Evolutionary conservation across 306 rosid species (phyloP).

Genomic region (Prunus campanulata): DNA sequence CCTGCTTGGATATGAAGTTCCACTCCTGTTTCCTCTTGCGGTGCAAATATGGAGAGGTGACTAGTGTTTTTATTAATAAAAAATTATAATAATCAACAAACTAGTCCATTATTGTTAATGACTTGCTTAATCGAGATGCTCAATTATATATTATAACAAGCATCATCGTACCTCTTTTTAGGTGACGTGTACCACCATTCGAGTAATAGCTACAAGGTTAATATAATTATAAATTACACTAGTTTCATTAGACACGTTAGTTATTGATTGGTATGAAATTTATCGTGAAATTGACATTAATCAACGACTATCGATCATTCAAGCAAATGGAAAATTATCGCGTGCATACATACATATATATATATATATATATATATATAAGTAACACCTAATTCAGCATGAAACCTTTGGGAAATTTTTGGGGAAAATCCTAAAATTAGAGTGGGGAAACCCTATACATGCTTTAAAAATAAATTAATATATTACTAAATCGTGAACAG

Average conservation of each 20-base stretch:
- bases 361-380: no score
- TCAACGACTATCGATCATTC: not conserved
- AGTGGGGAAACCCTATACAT: not conserved
- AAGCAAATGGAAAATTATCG: not conserved
- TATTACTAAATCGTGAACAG: no score
- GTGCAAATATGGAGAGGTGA: not conserved
- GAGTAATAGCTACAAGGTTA: not conserved
- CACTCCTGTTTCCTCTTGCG: no score
- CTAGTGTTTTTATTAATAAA: not conserved
- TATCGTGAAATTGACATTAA: not conserved
- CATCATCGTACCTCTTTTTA: not conserved
- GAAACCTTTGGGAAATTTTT: no score
- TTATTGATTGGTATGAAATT: not conserved
- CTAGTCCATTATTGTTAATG: not conserved
- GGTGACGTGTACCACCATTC: not conserved
- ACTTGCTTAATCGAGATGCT: not conserved
- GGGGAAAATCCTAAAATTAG: no score
- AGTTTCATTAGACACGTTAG: not conserved
- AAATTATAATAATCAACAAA: not conserved
- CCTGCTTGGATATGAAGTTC: not conserved
- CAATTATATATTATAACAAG: not conserved
- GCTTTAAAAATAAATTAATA: not conserved
- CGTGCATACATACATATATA: no score
- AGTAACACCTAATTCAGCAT: no score
- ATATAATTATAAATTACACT: not conserved